These are phyloP conservation scores for Corchorus olitorius DNA, from an alignment of 345 rosid species.

Conservation along the genomic window DNA sequence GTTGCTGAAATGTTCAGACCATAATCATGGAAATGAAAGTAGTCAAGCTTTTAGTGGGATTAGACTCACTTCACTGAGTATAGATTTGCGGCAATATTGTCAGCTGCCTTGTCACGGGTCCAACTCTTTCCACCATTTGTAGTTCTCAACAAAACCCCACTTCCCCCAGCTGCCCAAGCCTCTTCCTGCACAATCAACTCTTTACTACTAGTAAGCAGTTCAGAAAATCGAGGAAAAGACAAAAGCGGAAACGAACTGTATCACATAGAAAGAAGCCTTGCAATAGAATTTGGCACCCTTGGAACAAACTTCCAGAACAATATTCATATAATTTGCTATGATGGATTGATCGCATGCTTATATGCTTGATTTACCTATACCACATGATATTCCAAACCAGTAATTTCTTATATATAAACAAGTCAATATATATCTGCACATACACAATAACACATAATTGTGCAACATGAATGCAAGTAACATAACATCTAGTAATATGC, in stretches of 20 bases:
- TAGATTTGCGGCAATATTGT: conserved; percentile 91
- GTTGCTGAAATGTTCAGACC: neutral
- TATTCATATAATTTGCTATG: conserved; percentile 4
- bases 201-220: neutral
- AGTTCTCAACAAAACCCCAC: conserved; percentile 86
- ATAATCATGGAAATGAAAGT: neutral
- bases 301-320: neutral
- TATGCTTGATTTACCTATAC: neutral
- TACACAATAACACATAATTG: neutral
- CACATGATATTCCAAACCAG: neutral
- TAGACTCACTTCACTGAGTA: conserved; percentile 84
- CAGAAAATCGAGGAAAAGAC: neutral
- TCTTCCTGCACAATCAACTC: conserved; percentile 59
- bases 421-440: neutral
- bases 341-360: neutral
- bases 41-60: conserved; percentile 2
- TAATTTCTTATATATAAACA: neutral
- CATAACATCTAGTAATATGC: neutral
- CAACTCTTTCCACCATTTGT: conserved; percentile 89
- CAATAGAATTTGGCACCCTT: conserved; percentile 3
- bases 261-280: neutral
- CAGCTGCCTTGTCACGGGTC: conserved; percentile 98
- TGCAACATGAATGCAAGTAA: neutral
- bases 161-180: conserved; percentile 99
- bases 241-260: neutral